Evolutionary conservation across 805 yeast species (phyloP).

Genomic region (Schwanniomyces yamadae): DNA sequence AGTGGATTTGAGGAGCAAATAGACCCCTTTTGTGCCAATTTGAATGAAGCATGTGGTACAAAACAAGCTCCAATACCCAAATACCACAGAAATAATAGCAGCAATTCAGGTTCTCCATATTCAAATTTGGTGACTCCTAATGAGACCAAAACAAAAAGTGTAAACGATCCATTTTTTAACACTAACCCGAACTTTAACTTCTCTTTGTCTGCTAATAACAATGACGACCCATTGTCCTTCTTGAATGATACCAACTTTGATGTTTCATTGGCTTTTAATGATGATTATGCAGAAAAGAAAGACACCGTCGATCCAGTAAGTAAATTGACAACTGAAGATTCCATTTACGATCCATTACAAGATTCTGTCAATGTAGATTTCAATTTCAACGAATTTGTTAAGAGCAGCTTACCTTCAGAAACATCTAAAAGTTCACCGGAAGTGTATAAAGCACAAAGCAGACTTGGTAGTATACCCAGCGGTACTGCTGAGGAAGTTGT

Average conservation of each 20-base stretch:
- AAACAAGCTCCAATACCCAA: slow-evolving; percentile 66
- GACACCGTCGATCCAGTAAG: slow-evolving; percentile 40
- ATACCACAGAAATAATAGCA: slow-evolving; percentile 16
- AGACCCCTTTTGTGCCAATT: slow-evolving; percentile 70
- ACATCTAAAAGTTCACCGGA: slow-evolving; percentile 10
- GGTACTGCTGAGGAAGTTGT: slow-evolving; percentile 43
- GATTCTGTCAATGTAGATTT: slow-evolving; percentile 28
- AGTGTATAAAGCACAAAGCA: slow-evolving; percentile 3
- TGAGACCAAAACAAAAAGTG: slow-evolving; percentile 4
- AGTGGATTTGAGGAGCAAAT: slow-evolving; percentile 62
- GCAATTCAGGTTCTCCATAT: slow-evolving; percentile 18
- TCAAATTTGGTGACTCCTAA: slow-evolving; percentile 19
- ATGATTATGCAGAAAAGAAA: slow-evolving; percentile 12
- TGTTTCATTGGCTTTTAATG: slow-evolving; percentile 50
- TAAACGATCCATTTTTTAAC: slow-evolving; percentile 19
- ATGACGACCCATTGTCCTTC: slow-evolving; percentile 45
- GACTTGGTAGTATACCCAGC: not conserved
- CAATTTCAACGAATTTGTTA: slow-evolving; percentile 39
- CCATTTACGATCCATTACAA: slow-evolving; percentile 54
- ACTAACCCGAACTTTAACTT: slow-evolving; percentile 11
- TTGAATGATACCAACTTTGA: slow-evolving; percentile 50
- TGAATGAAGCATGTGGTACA: slow-evolving; percentile 83
- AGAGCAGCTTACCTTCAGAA: slow-evolving; percentile 29
- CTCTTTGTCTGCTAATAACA: slow-evolving; percentile 11
- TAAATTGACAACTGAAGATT: slow-evolving; percentile 53